Conservation (phyloP, 257 asterid species). For the Craterostigma plantagineum region DNA sequence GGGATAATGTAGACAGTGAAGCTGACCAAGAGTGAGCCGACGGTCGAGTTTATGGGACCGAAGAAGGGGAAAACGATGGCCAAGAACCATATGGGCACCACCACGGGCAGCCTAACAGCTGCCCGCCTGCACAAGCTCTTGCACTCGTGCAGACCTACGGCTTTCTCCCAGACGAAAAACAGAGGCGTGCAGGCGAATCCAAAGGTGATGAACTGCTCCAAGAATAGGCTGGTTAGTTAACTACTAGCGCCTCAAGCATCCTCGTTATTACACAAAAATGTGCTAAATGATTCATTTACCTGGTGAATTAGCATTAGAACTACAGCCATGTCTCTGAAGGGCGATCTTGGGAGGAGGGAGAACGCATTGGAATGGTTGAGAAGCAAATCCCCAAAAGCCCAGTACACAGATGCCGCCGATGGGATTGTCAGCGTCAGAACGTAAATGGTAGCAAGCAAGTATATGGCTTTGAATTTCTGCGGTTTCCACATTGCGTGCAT, state of each 20-base stretch:
- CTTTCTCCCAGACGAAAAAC: too few relatives aligned
- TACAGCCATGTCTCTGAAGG: slow-evolving; percentile 81
- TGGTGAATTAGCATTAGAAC: slow-evolving; percentile 90
- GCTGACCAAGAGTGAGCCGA: slow-evolving; percentile 78
- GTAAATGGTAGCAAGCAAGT: slow-evolving; percentile 55
- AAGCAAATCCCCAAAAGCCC: slow-evolving; percentile 92
- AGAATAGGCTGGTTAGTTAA: too few relatives aligned
- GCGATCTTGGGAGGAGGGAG: slow-evolving; percentile 69
- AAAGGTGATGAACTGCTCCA: too few relatives aligned
- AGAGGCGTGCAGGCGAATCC: too few relatives aligned
- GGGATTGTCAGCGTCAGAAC: slow-evolving; percentile 86
- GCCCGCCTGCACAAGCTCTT: too few relatives aligned
- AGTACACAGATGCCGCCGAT: slow-evolving; percentile 77
- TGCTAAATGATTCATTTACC: too few relatives aligned
- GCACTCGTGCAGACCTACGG: too few relatives aligned
- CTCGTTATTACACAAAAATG: too few relatives aligned
- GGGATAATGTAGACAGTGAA: slow-evolving; percentile 91
- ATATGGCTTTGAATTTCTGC: slow-evolving; percentile 76
- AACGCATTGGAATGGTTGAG: slow-evolving; percentile 89
- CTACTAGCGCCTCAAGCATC: too few relatives aligned
- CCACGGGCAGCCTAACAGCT: too few relatives aligned
- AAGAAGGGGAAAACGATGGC: too few relatives aligned
- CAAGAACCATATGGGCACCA: slow-evolving; percentile 91
- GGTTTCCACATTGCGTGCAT: slow-evolving; percentile 99
- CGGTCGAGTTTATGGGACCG: too few relatives aligned